phyloP scores from a whole-genome alignment of 1,284 basidiomycete genomes.

The Sphaerobolus stellatus region DNA sequence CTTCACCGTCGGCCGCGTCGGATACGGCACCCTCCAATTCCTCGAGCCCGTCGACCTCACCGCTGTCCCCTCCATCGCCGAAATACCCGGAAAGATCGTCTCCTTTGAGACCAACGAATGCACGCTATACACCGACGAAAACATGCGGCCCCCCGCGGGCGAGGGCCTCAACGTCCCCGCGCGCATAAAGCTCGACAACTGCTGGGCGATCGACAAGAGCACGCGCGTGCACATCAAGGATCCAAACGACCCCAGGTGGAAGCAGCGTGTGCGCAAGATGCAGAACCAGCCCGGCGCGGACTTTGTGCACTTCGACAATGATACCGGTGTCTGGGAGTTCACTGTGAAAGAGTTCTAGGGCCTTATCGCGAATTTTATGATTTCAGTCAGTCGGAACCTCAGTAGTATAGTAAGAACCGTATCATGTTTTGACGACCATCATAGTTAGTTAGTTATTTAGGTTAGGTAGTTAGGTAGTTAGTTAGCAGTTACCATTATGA shows the following conservation, averaged over 20 bases:
- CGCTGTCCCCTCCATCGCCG: slow-evolving; percentile 74
- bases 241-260: slow-evolving; percentile 74
- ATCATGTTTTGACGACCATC: no score
- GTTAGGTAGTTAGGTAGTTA: no score
- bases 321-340: slow-evolving; percentile 55
- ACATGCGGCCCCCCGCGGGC: slow-evolving; percentile 71
- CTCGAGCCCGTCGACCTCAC: slow-evolving; percentile 92
- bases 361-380: no score
- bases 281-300: slow-evolving; percentile 51
- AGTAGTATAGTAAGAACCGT: no score
- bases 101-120: slow-evolving; percentile 91
- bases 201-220: slow-evolving; percentile 91
- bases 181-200: slow-evolving; percentile 74
- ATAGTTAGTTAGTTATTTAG: no score
- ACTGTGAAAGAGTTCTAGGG: slow-evolving; percentile 52
- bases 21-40: slow-evolving; percentile 91
- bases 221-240: slow-evolving; percentile 91
- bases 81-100: slow-evolving; percentile 85
- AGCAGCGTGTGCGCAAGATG: slow-evolving; percentile 84
- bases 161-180: slow-evolving; percentile 90
- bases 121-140: slow-evolving; percentile 89
- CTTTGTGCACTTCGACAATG: slow-evolving; percentile 50
- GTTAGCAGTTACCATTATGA: no score
- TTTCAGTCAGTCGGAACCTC: no score
- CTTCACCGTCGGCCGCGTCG: slow-evolving; percentile 86